Evolutionary conservation across 768 basidiomycete genomes (phyloP).

Genomic region (Suillus ampliporus): DNA sequence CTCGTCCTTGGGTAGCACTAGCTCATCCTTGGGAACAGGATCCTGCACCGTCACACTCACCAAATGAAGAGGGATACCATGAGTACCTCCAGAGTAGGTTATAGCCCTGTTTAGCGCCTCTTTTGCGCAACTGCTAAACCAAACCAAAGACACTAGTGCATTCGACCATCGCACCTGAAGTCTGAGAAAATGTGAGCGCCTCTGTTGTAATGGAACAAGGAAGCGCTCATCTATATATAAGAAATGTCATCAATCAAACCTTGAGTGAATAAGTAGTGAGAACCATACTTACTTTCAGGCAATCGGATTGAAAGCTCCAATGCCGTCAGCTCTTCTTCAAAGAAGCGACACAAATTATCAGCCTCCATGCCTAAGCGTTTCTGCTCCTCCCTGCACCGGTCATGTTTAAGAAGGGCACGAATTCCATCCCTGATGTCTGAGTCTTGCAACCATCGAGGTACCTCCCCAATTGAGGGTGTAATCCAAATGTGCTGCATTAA

Average conservation of each 20-base stretch:
- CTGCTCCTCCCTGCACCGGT: slow-evolving; percentile 39
- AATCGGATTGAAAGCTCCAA: slow-evolving; percentile 23
- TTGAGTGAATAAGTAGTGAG: neutral
- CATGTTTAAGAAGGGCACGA: slow-evolving; percentile 28
- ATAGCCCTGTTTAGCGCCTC: slow-evolving; percentile 12
- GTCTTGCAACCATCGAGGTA: slow-evolving; percentile 42
- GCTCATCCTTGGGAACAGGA: neutral
- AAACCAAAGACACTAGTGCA: slow-evolving; percentile 13
- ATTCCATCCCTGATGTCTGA: slow-evolving; percentile 38
- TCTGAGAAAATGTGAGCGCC: slow-evolving; percentile 15
- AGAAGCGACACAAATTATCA: slow-evolving; percentile 45
- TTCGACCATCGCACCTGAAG: slow-evolving; percentile 29
- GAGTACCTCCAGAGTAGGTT: neutral
- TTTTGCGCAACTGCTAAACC: slow-evolving; percentile 15
- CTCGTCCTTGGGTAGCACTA: neutral
- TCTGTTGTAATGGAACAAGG: slow-evolving; percentile 10
- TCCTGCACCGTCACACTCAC: neutral
- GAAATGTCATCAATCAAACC: neutral
- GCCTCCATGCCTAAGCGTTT: slow-evolving; percentile 33
- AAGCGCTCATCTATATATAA: slow-evolving; percentile 9
- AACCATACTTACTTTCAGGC: slow-evolving; percentile 16
- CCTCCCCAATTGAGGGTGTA: slow-evolving; percentile 10
- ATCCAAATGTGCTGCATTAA: slow-evolving; percentile 48
- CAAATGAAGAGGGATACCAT: neutral
- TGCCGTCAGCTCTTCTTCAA: slow-evolving; percentile 30